Percentiles rank a stretch among this genome's conserved stretches.
These are phyloP conservation scores for Rhinocladiella mackenziei DNA, from an alignment of 2,329 filamentous ascomycete species.

Conservation along the genomic window DNA sequence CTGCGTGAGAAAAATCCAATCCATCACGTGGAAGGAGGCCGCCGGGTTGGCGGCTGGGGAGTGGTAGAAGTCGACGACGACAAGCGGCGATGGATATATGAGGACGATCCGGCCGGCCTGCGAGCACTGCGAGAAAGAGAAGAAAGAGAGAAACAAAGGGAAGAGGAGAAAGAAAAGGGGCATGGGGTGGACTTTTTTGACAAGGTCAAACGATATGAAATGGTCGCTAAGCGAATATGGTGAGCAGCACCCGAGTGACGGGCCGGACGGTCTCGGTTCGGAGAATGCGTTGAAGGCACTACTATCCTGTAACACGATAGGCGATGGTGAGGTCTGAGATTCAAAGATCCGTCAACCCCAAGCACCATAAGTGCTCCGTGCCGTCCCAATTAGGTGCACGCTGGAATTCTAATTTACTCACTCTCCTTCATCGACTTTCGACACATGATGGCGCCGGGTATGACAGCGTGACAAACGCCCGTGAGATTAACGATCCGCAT, in stretches of 20 bases:
- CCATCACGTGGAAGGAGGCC: slow-evolving; percentile 68
- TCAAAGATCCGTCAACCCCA: no score
- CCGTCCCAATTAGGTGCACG: no score
- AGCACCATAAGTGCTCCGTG: no score
- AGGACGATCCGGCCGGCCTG: slow-evolving; percentile 71
- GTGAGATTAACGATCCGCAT: no score
- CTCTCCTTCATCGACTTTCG: no score
- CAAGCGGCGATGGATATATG: slow-evolving; percentile 78
- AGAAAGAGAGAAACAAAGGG: slow-evolving; percentile 55
- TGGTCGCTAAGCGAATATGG: slow-evolving; percentile 97
- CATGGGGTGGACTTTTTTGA: slow-evolving; percentile 57
- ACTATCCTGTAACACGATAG: background rate
- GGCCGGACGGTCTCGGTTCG: background rate
- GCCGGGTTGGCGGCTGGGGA: slow-evolving; percentile 75
- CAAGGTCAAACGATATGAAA: slow-evolving; percentile 76
- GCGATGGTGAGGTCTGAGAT: background rate
- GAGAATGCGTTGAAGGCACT: background rate
- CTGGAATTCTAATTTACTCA: no score
- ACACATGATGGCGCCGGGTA: no score
- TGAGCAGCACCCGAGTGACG: no score
- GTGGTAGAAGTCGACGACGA: slow-evolving; percentile 87
- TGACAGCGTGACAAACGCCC: no score
- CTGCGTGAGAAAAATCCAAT: slow-evolving; percentile 58
- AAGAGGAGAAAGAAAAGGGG: slow-evolving; percentile 53
- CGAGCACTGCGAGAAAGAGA: slow-evolving; percentile 60